Evolutionary conservation across 129 eudicot species (phyloP).

Genomic region (Glebionis coronaria): DNA sequence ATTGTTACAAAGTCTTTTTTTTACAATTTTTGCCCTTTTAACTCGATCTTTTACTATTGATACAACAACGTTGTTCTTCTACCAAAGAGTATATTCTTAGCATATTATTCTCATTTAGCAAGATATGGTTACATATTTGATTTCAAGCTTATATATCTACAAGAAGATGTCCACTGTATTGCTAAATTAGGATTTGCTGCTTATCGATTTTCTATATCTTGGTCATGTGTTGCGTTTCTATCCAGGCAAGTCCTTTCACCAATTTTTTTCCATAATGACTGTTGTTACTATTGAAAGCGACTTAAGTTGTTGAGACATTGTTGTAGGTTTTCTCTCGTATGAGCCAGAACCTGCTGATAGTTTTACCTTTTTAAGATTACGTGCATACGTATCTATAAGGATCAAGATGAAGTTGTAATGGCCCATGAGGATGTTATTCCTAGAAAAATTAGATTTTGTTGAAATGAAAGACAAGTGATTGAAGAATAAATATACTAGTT

Average conservation of each 20-base stretch:
- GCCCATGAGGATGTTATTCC: too few relatives aligned
- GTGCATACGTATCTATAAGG: too few relatives aligned
- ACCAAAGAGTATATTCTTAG: constrained; percentile 13
- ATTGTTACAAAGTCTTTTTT: constrained; percentile 64
- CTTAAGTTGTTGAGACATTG: constrained; percentile 18
- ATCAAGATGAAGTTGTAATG: too few relatives aligned
- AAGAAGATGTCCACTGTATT: constrained; percentile 76
- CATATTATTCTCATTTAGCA: constrained; percentile 3
- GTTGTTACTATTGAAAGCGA: constrained; percentile 2
- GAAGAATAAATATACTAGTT: too few relatives aligned
- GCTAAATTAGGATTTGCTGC: constrained; percentile 67
- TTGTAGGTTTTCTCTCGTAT: constrained; percentile 5
- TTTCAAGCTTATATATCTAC: constrained; percentile 16
- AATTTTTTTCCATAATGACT: background rate
- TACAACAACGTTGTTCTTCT: background rate
- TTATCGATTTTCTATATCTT: constrained; percentile 73
- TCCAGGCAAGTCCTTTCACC: constrained; percentile 47
- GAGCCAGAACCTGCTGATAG: background rate
- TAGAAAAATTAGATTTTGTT: too few relatives aligned
- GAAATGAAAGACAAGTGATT: too few relatives aligned
- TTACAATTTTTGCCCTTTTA: background rate
- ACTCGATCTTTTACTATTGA: background rate
- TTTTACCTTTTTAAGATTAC: too few relatives aligned
- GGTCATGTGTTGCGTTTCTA: constrained; percentile 84
- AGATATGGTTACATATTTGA: background rate